Evolutionary conservation across 306 rosid genomes (phyloP), one percentile per base, ranked within the genome.

Genomic region (Glycine tomentella): DNA sequence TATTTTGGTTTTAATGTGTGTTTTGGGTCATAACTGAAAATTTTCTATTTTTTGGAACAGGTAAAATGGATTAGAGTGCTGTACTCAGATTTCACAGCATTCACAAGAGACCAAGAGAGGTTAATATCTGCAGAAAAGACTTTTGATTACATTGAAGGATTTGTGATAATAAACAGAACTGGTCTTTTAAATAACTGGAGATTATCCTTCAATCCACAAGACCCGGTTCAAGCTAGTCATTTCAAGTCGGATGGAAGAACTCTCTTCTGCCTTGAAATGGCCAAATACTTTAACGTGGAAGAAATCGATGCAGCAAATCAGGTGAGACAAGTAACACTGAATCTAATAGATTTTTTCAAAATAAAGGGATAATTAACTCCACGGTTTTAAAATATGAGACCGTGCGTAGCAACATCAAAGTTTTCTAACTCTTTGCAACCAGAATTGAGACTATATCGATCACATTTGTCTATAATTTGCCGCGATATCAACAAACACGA

Each of bases 151-250:
- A 77, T 95, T 46, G 99, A 95, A 88, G 99, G 98, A 15, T 91
- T 95, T 80, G 99, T 93, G 76, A 92, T 92, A 55, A 90, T 95
- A 81, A 95, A 95, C 92, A 86, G 97, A 87, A 91, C 98, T 5
- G 96, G 93, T 72, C 88, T 93, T 77, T 78, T 95, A 59, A 93
- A 95, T 89, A 93, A 92, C 82, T 95, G 99, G 99, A 87, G 98
- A 82, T 91, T 90, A 69, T 90, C 96, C n/a, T 95, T 95, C 89
- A 85, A 92, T 81, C 97, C 98, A 4, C 91, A 90, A 64, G 97
- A 90, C 83, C 97, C 93, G 8, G 88, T 91, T 87, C 96, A 89
- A 76, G 98, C 99, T 34, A 89, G 92, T 80, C 89, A 84, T 82
- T 95, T 95, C 91, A 88, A 90, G 64, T 95, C 98, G 0, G 98